Percentiles rank a stretch among this genome's conserved stretches.
Evolutionary conservation across 2,329 filamentous ascomycete genomes (phyloP).

Genomic region (Scleromitrula shiraiana): DNA sequence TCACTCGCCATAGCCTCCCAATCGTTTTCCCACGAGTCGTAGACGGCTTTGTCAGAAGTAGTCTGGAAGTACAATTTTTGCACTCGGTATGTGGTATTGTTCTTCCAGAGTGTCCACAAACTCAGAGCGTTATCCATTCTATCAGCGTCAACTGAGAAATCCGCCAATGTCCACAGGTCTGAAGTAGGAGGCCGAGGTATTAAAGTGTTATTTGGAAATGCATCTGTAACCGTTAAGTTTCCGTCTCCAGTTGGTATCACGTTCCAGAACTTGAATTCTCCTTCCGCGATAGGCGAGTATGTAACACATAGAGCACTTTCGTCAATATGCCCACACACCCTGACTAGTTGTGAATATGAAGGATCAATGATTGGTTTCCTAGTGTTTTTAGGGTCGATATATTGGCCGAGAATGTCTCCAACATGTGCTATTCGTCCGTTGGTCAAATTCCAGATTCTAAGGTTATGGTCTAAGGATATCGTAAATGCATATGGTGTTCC

Average conservation of each 20-base stretch:
- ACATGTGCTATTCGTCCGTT: constrained; percentile 70
- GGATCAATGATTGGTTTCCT: constrained; percentile 74
- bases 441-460: constrained; percentile 85
- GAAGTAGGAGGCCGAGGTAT: constrained; percentile 64
- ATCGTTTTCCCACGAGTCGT: constrained; percentile 48
- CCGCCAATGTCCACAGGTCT: constrained; percentile 71
- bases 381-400: constrained; percentile 57
- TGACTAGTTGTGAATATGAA: constrained; percentile 67
- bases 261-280: constrained; percentile 92
- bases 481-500: constrained; percentile 60
- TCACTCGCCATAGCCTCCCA: constrained; percentile 67
- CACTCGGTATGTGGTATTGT: constrained; percentile 69
- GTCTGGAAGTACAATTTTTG: constrained; percentile 63
- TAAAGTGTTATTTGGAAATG: constrained; percentile 58
- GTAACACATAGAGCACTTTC: constrained; percentile 59
- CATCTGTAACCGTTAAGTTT: constrained; percentile 58
- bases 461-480: constrained; percentile 77
- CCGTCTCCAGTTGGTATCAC: constrained; percentile 55
- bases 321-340: constrained; percentile 53
- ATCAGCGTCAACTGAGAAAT: constrained; percentile 56
- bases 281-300: constrained; percentile 78
- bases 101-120: constrained; percentile 78
- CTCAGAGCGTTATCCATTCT: constrained; percentile 44
- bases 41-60: constrained; percentile 24
- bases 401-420: constrained; percentile 67